Conservation (phyloP, 169 alveolate genomes). For the Eimeria tenella region DNA sequence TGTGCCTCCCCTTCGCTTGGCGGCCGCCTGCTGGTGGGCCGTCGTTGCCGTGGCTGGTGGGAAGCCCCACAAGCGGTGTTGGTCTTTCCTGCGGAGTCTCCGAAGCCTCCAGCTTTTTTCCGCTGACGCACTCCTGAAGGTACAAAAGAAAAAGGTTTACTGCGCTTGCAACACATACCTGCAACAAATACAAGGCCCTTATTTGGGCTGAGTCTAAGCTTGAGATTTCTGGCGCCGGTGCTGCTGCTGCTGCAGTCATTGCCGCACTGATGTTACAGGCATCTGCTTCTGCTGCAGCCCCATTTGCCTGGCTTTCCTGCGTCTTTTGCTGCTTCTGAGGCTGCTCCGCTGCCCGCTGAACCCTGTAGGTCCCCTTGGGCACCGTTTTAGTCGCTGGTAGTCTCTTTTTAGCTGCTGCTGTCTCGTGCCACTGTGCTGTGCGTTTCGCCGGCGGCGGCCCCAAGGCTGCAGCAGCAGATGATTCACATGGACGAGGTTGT, state of each 20-base stretch:
- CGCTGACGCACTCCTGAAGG: neutral
- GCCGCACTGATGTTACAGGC: neutral
- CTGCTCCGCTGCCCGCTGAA: neutral
- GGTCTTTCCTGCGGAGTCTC: too few species aligned
- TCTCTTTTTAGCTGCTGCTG: neutral
- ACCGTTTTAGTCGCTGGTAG: neutral
- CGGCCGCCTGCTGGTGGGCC: too few species aligned
- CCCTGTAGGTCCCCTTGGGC: neutral
- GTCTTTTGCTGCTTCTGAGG: neutral
- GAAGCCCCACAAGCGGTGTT: too few species aligned
- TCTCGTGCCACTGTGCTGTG: neutral
- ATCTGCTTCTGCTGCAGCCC: neutral
- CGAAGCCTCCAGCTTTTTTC: neutral
- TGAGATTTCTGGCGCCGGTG: neutral
- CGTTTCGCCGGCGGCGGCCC: neutral
- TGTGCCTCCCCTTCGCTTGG: too few species aligned
- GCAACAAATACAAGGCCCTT: conserved; percentile 12
- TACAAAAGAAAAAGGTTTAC: neutral
- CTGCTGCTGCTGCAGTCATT: conserved; percentile 2
- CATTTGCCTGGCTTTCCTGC: neutral
- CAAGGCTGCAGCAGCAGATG: neutral
- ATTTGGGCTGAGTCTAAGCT: neutral
- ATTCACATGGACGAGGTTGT: neutral
- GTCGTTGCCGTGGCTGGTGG: too few species aligned
- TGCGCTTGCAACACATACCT: neutral